Evolutionary conservation across 148 eudicot genomes (phyloP).

Genomic region (Agrostemma githago): DNA sequence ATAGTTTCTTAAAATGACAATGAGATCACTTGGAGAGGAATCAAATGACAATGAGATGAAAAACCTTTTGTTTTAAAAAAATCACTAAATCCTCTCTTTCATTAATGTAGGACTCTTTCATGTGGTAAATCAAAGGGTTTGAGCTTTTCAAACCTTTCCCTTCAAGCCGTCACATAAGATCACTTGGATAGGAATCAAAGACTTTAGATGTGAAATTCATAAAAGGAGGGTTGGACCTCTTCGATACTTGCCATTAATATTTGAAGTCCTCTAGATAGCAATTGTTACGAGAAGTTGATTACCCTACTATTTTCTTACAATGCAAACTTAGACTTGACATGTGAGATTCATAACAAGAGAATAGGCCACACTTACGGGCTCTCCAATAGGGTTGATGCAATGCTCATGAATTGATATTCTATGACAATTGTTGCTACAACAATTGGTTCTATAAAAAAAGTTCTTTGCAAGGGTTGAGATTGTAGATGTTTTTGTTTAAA

Average conservation of each 20-base stretch:
- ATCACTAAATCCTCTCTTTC: background rate
- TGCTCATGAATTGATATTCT: background rate
- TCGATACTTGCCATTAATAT: background rate
- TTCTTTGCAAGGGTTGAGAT: background rate
- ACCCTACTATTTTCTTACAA: background rate
- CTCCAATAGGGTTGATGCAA: background rate
- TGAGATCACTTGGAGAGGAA: background rate
- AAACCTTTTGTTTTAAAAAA: background rate
- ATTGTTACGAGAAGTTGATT: background rate
- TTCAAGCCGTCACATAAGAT: background rate
- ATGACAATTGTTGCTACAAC: background rate
- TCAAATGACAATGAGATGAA: background rate
- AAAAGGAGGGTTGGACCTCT: background rate
- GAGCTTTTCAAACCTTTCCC: background rate
- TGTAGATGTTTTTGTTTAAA: background rate
- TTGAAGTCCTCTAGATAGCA: background rate
- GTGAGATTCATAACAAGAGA: background rate
- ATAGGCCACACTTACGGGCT: background rate
- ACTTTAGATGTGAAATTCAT: background rate
- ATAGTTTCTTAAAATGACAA: too few relatives aligned
- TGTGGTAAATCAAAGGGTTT: background rate
- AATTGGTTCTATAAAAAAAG: background rate
- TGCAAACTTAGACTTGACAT: background rate
- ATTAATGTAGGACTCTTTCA: background rate
- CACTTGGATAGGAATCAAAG: background rate